Percentiles rank a stretch among this genome's conserved stretches.
phyloP scores from a whole-genome alignment of 345 rosid species.

The Ailanthus altissimus region DNA sequence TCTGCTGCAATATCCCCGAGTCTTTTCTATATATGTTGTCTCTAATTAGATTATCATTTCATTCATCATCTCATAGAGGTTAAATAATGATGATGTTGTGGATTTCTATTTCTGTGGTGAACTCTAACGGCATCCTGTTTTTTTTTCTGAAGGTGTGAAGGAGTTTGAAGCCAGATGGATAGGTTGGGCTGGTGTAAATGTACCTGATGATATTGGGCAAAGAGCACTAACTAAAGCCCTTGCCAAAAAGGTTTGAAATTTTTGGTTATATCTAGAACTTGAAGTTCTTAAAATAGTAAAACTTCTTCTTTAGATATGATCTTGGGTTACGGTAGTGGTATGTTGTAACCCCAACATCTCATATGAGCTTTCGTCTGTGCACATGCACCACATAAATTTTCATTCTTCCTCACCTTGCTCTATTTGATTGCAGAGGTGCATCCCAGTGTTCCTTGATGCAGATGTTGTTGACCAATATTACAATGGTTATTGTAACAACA shows the following conservation, averaged over 20 bases:
- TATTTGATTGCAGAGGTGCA: conserved; percentile 49
- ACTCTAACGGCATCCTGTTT: background rate
- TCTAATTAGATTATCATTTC: conserved; percentile 7
- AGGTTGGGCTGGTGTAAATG: conserved; percentile 73
- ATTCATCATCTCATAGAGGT: background rate
- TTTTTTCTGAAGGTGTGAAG: conserved; percentile 47
- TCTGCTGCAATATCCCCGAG: background rate
- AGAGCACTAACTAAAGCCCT: conserved; percentile 47
- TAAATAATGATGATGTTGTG: background rate
- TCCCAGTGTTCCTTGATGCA: conserved; percentile 63
- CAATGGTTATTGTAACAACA: conserved; percentile 64
- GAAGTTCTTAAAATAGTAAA: conserved; percentile 4
- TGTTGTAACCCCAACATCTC: background rate
- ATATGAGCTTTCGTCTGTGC: background rate
- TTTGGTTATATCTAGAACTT: conserved; percentile 12
- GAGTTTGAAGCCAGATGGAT: conserved; percentile 66
- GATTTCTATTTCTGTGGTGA: conserved; percentile 9
- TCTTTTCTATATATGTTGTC: background rate
- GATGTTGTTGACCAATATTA: conserved; percentile 56
- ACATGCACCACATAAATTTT: background rate
- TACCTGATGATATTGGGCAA: conserved; percentile 54
- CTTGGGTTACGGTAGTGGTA: background rate
- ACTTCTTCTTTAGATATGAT: background rate
- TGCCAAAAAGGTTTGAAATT: conserved; percentile 51
- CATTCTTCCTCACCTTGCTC: background rate